Percentiles rank a stretch among this genome's conserved stretches.
Conservation (phyloP, 345 rosid genomes). For the Lepidium aucheri region DNA sequence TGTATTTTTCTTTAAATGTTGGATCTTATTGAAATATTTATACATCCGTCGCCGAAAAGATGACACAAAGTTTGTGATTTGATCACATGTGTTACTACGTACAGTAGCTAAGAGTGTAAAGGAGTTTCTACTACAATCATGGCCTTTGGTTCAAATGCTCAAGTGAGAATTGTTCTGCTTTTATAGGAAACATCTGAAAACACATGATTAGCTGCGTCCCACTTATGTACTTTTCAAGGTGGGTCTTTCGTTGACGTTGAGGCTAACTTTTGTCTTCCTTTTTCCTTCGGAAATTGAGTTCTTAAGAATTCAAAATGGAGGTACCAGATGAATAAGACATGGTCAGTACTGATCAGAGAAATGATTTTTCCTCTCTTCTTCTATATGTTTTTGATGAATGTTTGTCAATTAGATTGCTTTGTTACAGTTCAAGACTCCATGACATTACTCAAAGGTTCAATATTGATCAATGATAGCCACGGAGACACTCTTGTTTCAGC, state of each 20-base stretch:
- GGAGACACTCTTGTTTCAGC: constrained; percentile 34
- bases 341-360: constrained; percentile 15
- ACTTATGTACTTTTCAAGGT: constrained; percentile 2
- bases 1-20: not conserved
- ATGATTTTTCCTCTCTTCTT: constrained; percentile 28
- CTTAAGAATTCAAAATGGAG: not conserved
- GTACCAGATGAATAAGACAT: constrained; percentile 9
- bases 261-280: not conserved
- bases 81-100: not conserved
- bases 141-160: constrained; percentile 9
- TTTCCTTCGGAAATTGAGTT: not conserved
- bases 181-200: constrained; percentile 2
- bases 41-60: constrained; percentile 1
- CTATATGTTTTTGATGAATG: constrained; percentile 16
- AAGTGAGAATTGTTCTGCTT: constrained; percentile 2
- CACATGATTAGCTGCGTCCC: constrained; percentile 24
- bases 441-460: constrained; percentile 17
- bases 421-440: constrained; percentile 27
- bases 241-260: constrained; percentile 21
- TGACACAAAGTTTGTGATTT: not conserved
- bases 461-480: constrained; percentile 22
- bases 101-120: constrained; percentile 8
- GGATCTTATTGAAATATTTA: not conserved
- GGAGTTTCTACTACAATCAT: constrained; percentile 2
- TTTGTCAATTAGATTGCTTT: constrained; percentile 20